Base-by-base conservation (phyloP, 495 filamentous ascomycete species). In the Penicillium odoratum region DNA sequence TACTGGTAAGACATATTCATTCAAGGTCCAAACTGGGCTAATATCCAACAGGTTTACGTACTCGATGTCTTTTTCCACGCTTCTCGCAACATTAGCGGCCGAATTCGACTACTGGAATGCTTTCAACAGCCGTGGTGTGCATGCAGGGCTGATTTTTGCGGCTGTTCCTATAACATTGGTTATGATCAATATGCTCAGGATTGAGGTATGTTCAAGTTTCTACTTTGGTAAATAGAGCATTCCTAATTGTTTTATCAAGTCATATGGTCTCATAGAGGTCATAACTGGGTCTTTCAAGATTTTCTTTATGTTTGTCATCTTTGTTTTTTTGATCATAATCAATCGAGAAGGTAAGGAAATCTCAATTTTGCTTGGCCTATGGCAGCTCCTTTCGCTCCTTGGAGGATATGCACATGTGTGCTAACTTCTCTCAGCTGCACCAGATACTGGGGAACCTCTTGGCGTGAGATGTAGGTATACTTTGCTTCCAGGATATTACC, bases 41-140 rank as follows among this genome's bases (percentile, higher is more conserved):
- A 40, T 21, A 21, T 21, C 15, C 15, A 40, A 16, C 33, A 81
- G 77, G 78, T 74, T 80, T 52, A 73, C 73, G 0, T 81, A 74
- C 48, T 71, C 78, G 0, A 66, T 77, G 15, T 68, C 61, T 3
- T 79, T 74, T 48, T 70, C 75, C 0, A 68, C 74, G 0, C 53
- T 76, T n/a, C 69, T 80, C 15, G 68, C 74, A 3, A 65, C 72
- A 1, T 62, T 71, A 3, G 75, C 77, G 5, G 72, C 62, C 0
- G 70, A 74, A 45, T 56, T 75, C 28, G 60, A 72, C 28, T 78
- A 64, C 44, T 82, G 74, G 74, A 7, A 11, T 30, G 15, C 51
- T 11, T 56, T 61, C 21, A 52, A 57, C 3, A 58, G 49, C 9
- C 65, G 67, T 25, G 62, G 59, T 6, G 62, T 71, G 31, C 61